phyloP scores from a whole-genome alignment of 2,329 filamentous ascomycete species.

The Ascocoryne sarcoides region DNA sequence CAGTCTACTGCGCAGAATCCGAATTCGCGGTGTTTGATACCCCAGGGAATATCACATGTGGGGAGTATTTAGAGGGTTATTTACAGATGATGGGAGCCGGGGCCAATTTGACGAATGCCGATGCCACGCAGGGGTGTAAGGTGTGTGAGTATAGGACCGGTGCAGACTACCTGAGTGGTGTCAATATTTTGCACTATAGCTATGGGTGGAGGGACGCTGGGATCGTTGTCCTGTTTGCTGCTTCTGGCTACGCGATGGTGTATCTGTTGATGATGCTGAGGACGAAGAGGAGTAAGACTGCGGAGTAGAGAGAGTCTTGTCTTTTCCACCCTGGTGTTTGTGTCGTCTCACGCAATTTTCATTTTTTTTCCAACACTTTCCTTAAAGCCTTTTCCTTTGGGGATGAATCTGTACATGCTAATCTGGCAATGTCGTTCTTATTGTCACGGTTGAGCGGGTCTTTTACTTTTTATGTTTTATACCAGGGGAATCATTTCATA shows the following conservation, averaged over 20 bases:
- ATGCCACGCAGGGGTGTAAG: slow-evolving; percentile 50
- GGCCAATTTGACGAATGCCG: slow-evolving; percentile 44
- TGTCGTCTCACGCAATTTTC: not conserved
- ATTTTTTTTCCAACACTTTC: not conserved
- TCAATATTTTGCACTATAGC: slow-evolving; percentile 52
- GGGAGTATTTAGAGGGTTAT: slow-evolving; percentile 57
- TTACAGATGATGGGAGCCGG: not conserved
- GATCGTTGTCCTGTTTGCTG: slow-evolving; percentile 36
- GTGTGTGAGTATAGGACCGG: slow-evolving; percentile 59
- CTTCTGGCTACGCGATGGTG: slow-evolving; percentile 35
- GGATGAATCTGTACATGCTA: too few species aligned
- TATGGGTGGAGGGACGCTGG: slow-evolving; percentile 60
- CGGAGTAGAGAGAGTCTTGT: slow-evolving; percentile 13
- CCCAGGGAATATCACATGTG: slow-evolving; percentile 56
- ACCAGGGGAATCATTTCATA: not conserved
- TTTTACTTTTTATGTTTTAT: not conserved
- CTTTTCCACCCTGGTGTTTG: not conserved
- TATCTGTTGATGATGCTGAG: slow-evolving; percentile 41
- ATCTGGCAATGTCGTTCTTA: not conserved
- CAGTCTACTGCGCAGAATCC: slow-evolving; percentile 39
- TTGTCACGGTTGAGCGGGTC: not conserved
- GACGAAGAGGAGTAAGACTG: slow-evolving; percentile 39
- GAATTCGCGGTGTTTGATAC: slow-evolving; percentile 57
- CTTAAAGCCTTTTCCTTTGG: not conserved
- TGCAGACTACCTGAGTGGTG: slow-evolving; percentile 48